These are phyloP conservation scores for Endocarpon pusillum DNA, from an alignment of 495 filamentous ascomycete species.

Conservation along the genomic window DNA sequence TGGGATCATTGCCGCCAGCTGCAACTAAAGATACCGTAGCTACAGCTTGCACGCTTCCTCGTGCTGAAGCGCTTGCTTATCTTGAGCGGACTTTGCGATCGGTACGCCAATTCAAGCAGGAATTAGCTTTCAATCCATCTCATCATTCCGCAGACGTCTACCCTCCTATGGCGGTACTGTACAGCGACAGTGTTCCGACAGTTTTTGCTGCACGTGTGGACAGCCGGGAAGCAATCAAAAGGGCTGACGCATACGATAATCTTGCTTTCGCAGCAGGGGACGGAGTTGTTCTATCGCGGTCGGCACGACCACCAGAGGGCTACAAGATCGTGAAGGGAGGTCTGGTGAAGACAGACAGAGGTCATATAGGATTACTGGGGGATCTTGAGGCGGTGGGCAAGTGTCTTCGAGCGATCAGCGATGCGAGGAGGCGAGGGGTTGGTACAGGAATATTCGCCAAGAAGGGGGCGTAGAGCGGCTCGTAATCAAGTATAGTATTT, in stretches of 20 bases:
- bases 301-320: constrained; percentile 71
- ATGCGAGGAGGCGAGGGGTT: constrained; percentile 52
- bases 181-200: constrained; percentile 74
- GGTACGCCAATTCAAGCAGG: constrained; percentile 53
- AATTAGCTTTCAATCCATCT: constrained; percentile 40
- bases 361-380: constrained; percentile 72
- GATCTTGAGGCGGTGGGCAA: constrained; percentile 70
- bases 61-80: constrained; percentile 43
- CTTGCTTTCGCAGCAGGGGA: constrained; percentile 76
- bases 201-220: constrained; percentile 61
- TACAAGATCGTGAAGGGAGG: constrained; percentile 58
- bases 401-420: constrained; percentile 48
- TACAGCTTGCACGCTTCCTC: constrained; percentile 31
- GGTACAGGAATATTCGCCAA: no score
- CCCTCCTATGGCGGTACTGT: constrained; percentile 71
- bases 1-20: constrained; percentile 22
- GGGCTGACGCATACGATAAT: constrained; percentile 70
- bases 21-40: constrained; percentile 18
- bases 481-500: no score
- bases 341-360: constrained; percentile 59
- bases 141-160: constrained; percentile 53
- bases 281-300: constrained; percentile 71
- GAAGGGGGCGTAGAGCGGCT: no score
- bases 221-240: constrained; percentile 49
- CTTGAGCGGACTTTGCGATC: constrained; percentile 59